These are phyloP conservation scores for Dactylonectria estremocensis DNA, from an alignment of 2,329 filamentous ascomycete genomes.

Conservation along the genomic window DNA sequence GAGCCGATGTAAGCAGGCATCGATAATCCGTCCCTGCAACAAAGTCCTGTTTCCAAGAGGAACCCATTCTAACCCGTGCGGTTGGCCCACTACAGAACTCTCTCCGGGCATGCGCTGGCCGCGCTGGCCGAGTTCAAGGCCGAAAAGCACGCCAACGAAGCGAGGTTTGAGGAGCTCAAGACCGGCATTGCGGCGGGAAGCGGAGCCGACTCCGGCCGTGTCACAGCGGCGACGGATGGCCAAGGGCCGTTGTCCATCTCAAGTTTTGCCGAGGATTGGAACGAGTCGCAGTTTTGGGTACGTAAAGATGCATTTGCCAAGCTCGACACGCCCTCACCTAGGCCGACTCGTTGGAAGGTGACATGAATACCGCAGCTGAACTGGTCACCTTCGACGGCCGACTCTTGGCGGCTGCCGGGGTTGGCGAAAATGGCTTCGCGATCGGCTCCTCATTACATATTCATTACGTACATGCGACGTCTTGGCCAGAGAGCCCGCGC, in stretches of 20 bases:
- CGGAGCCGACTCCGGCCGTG: constrained; percentile 27
- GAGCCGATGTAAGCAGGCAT: constrained; percentile 62
- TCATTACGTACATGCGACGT: constrained; percentile 41
- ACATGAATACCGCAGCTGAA: background rate
- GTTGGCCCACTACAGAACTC: constrained; percentile 54
- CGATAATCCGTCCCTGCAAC: background rate
- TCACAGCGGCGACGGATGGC: constrained; percentile 57
- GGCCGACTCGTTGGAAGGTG: background rate
- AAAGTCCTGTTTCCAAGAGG: background rate
- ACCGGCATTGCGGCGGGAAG: constrained; percentile 36
- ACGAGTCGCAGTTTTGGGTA: constrained; percentile 88
- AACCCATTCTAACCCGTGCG: background rate
- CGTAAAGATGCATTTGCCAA: constrained; percentile 39
- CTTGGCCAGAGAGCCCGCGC: constrained; percentile 28
- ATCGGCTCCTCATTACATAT: constrained; percentile 39
- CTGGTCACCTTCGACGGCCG: background rate
- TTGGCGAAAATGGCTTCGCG: constrained; percentile 41
- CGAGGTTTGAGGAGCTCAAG: constrained; percentile 76
- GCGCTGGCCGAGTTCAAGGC: constrained; percentile 82
- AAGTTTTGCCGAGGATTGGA: constrained; percentile 85
- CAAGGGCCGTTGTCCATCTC: constrained; percentile 70
- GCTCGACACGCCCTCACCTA: background rate
- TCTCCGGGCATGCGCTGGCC: constrained; percentile 77
- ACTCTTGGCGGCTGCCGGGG: constrained; percentile 5
- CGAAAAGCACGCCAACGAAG: constrained; percentile 77